Conservation (phyloP, 495 filamentous ascomycete species). For the Xylaria acuta region DNA sequence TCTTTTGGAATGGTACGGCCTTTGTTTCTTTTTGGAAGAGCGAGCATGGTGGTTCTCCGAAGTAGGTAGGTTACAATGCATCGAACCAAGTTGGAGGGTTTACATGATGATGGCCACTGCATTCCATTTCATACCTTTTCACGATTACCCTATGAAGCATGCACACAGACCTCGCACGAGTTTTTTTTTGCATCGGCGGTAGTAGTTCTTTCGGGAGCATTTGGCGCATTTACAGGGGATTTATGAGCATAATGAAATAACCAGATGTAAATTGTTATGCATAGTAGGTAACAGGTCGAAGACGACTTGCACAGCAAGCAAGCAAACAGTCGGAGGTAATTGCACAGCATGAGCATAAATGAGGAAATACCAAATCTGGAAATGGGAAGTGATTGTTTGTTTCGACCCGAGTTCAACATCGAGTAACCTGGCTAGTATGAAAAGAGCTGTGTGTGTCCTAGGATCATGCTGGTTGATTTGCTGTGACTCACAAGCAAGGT, state of each 20-base stretch:
- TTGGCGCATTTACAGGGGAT: conserved; percentile 24
- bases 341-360: neutral
- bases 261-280: conserved; percentile 10
- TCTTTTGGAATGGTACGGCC: neutral
- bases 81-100: neutral
- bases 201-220: conserved; percentile 23
- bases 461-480: conserved; percentile 11
- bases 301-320: neutral
- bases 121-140: neutral
- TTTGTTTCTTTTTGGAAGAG: neutral
- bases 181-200: conserved; percentile 9
- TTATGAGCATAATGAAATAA: conserved; percentile 25
- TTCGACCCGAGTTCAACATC: neutral
- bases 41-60: neutral
- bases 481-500: neutral
- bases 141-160: conserved; percentile 16
- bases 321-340: neutral
- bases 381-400: neutral
- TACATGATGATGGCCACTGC: neutral
- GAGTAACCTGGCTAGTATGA: neutral
- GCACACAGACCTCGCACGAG: neutral
- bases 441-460: neutral
- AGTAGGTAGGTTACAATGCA: neutral
- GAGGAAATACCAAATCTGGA: neutral
- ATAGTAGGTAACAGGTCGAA: neutral